Percentiles rank a stretch among this genome's conserved stretches.
Conservation (phyloP, 208 protist genomes). For the Endotrypanum monterogeii region DNA sequence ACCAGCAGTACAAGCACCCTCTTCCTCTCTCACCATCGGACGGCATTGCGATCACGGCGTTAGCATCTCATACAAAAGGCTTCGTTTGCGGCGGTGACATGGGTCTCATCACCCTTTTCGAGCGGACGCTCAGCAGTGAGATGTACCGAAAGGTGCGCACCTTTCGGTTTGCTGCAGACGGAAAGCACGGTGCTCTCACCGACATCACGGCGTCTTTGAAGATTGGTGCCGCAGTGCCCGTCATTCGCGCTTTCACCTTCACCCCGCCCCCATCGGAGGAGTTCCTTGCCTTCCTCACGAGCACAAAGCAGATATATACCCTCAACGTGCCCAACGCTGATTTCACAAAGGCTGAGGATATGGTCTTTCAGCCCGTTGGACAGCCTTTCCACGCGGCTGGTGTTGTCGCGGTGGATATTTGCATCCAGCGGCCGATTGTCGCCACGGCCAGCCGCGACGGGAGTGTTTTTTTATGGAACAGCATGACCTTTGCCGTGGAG, state of each 20-base stretch:
- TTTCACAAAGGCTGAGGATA: constrained; percentile 93
- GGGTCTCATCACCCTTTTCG: constrained; percentile 94
- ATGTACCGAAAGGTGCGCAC: constrained; percentile 94
- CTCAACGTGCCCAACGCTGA: constrained; percentile 94
- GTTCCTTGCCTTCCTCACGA: constrained; percentile 90
- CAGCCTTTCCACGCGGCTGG: constrained; percentile 91
- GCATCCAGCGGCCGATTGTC: constrained; percentile 94
- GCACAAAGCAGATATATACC: constrained; percentile 92
- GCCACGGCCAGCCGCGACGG: constrained; percentile 93
- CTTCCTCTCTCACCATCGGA: constrained; percentile 88
- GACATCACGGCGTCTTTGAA: constrained; percentile 28
- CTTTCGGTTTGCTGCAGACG: constrained; percentile 86
- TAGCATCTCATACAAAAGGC: constrained; percentile 92
- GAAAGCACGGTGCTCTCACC: constrained; percentile 26
- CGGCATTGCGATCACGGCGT: constrained; percentile 85
- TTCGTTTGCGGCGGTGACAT: constrained; percentile 95
- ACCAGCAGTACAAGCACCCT: constrained; percentile 86
- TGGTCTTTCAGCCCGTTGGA: constrained; percentile 90
- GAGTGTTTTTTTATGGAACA: constrained; percentile 96
- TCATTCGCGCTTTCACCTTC: constrained; percentile 86
- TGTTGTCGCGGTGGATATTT: constrained; percentile 93
- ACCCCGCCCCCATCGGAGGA: constrained; percentile 89
- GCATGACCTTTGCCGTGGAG: constrained; percentile 93
- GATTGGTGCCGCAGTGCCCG: constrained; percentile 48
- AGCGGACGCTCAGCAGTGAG: constrained; percentile 91